phyloP scores from a whole-genome alignment of 148 eudicot genomes.

The Nyssa sinensis region DNA sequence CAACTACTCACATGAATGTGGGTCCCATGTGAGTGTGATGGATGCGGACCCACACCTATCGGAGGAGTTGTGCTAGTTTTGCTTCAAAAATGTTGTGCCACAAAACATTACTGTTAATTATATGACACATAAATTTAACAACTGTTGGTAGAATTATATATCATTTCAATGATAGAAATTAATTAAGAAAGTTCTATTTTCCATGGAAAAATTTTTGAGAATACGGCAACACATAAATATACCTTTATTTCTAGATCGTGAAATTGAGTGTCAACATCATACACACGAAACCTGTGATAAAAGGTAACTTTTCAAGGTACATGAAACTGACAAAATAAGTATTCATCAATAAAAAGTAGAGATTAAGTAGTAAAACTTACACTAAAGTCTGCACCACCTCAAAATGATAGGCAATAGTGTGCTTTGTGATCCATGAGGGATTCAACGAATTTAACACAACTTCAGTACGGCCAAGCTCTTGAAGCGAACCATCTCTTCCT shows the following conservation, averaged over 20 bases:
- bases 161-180: neutral
- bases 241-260: slow-evolving; percentile 81
- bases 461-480: slow-evolving; percentile 94
- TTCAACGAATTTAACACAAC: slow-evolving; percentile 74
- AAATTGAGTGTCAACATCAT: slow-evolving; percentile 90
- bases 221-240: slow-evolving; percentile 14
- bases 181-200: neutral
- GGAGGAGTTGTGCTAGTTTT: no score
- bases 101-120: no score
- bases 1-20: no score
- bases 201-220: neutral
- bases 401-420: slow-evolving; percentile 67
- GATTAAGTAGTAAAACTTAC: slow-evolving; percentile 47
- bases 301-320: slow-evolving; percentile 20
- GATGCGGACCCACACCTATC: no score
- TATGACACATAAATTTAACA: neutral
- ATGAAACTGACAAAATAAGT: slow-evolving; percentile 9
- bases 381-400: slow-evolving; percentile 87
- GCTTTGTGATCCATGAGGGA: slow-evolving; percentile 85
- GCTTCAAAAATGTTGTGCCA: no score
- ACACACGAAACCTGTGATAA: slow-evolving; percentile 75
- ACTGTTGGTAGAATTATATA: neutral
- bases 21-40: no score
- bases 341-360: slow-evolving; percentile 10
- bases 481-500: slow-evolving; percentile 83